A percentile compares a stretch with the other conserved stretches of the same genome.
Evolutionary conservation across 2,329 filamentous ascomycete species (phyloP).

Genomic region (Aspergillus glaucus): DNA sequence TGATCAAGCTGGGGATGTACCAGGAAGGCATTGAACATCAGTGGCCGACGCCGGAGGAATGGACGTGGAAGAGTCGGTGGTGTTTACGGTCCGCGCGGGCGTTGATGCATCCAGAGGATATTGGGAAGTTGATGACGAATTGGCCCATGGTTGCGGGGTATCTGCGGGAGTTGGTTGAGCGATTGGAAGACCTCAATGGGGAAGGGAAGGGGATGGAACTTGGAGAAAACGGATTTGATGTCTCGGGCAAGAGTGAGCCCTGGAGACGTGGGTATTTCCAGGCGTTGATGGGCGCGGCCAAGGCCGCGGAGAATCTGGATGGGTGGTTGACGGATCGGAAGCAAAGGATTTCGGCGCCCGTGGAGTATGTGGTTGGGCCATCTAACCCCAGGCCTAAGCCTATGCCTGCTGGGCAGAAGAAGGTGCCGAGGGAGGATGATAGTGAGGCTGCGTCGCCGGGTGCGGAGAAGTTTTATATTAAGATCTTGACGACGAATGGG

Average conservation of each 20-base stretch:
- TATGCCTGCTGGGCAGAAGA: constrained; percentile 55
- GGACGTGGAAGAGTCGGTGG: constrained; percentile 65
- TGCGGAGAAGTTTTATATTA: constrained; percentile 73
- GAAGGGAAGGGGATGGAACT: constrained; percentile 62
- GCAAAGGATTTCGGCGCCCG: constrained; percentile 61
- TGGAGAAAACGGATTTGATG: constrained; percentile 57
- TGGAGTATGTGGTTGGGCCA: constrained; percentile 69
- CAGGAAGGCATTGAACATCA: constrained; percentile 69
- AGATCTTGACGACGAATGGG: constrained; percentile 72
- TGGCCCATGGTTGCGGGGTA: constrained; percentile 63
- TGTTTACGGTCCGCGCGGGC: constrained; percentile 59
- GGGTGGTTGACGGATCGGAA: constrained; percentile 68
- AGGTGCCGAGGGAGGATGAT: constrained; percentile 67
- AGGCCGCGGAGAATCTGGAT: constrained; percentile 73
- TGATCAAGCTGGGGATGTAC: constrained; percentile 60
- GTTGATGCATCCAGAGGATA: constrained; percentile 52
- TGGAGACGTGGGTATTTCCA: constrained; percentile 87
- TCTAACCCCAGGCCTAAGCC: constrained; percentile 76
- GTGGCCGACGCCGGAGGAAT: constrained; percentile 77
- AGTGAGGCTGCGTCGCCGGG: constrained; percentile 62
- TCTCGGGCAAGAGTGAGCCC: constrained; percentile 68
- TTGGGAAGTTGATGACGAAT: constrained; percentile 50
- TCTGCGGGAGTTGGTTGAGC: constrained; percentile 53
- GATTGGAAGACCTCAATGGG: constrained; percentile 61
- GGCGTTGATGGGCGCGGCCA: constrained; percentile 68